Base-by-base conservation (phyloP, 164 flowering plant species). In the Warburgia ugandensis region DNA sequence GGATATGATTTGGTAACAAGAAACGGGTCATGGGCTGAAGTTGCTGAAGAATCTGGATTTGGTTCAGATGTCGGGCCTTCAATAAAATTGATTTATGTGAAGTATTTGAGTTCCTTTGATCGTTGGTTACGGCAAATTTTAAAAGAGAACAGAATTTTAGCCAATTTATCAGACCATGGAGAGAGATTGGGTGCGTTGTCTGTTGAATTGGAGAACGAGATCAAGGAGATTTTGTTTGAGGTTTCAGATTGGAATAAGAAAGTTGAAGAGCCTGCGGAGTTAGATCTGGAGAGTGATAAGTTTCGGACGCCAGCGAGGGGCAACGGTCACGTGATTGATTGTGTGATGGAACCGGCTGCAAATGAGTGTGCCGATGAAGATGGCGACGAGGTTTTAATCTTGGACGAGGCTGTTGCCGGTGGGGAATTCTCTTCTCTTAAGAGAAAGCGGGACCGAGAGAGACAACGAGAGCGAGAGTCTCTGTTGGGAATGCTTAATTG, bases 61-160 rank as follows among this genome's bases (percentile, higher is more conserved):
- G 75, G 62, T 29, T 2, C 17, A 3, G 45, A 27, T 1, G 22
- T 62, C 27, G 61, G 63, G 3, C 40, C 75, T 1, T 39, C 68
- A 5, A 56, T 84, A 37, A 84, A 87, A 31, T 38, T 83, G 77
- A 52, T 81, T 33, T 81, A 76, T 45, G 40, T 55, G 6, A 84
- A 81, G 73, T 78, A 81, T 52, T 65, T 81, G 61, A 56, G 56
- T 49, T 29, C 30, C 1, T 52, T 82, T 22, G 83, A 75, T 50
- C 45, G 64, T 42, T 76, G 73, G 68, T 26, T 81, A 28, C 33
- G 36, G 32, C 68, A 47, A 37, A 47, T 53, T 59, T 53, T 46
- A 14, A 58, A 42, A 5, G 56, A 25, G 17, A 58, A 59, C n/a
- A n/a, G n/a, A n/a, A n/a, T n/a, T n/a, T n/a, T n/a, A n/a, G n/a